Evolutionary conservation across 192 early-diverging fungal species (phyloP), one percentile per base, ranked within the genome.

Genomic region (Rhizoclosmatium globosum): DNA sequence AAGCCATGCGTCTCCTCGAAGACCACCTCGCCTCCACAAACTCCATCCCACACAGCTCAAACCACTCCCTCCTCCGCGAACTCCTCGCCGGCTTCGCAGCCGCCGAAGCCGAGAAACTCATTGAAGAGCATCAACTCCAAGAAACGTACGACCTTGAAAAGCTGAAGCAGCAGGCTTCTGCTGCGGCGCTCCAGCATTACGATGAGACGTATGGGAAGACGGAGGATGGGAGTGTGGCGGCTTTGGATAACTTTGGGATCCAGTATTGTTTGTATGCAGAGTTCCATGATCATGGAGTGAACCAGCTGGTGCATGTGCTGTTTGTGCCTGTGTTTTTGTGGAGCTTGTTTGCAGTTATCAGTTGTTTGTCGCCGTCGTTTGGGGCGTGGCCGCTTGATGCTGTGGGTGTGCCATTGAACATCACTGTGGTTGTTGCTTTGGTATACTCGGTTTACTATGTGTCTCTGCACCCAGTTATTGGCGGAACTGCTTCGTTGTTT

Each of bases 291-390:
- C 17, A 76, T 88, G 82, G 82, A 56, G 82, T 88, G 78, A 97
- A 98, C 86, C 86, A 96, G 44, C 75, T 85, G 23, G 93, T 96
- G 74, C 95, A 98, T 82, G 85, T 95, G 77, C 82, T 95, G 2
- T 99, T 93, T 82, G 96, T 99, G 43, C 97, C 97, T 3, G 89
- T 90, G 65, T 95, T 99, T 79, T 84, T 95, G 57, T 97, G 94
- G 94, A 90, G 93, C 39, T 82, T 85, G 4, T 79, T 95, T 31
- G 93, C 94, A 9, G 87, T 91, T 81, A 78, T 82, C 17, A 82
- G 90, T 53, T 83, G 82, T 66, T 71, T 82, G 38, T 74, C 81
- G 45, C 43, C 78, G 13, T 48, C 78, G n/a, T 62, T 62, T 4
- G 17, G 7, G 6, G n/a, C 60, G 6, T 62, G 60, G 60, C 76